Conservation (phyloP, 139 green algal genomes). For the Gonium pectorale region DNA sequence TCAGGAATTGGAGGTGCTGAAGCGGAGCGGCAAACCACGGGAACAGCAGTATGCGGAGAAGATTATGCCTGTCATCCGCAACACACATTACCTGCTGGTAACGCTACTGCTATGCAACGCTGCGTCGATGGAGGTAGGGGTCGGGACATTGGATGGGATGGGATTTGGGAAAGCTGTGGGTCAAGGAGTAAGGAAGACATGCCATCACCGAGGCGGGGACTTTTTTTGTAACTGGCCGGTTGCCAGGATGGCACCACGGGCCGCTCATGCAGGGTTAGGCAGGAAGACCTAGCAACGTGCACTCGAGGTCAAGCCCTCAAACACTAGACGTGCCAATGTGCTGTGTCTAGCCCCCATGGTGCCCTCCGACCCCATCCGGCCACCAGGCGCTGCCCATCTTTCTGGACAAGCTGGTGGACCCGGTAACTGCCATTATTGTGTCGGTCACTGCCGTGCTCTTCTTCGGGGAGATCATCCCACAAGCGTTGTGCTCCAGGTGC, state of each 20-base stretch:
- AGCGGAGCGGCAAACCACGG: slow-evolving; percentile 60
- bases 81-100: slow-evolving; percentile 64
- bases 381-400: slow-evolving; percentile 80
- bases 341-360: too few relatives aligned
- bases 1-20: slow-evolving; percentile 76
- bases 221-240: too few relatives aligned
- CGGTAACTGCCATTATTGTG: slow-evolving; percentile 76
- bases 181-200: too few relatives aligned
- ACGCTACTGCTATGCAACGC: slow-evolving; percentile 81
- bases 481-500: slow-evolving; percentile 87
- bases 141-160: neutral
- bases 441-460: slow-evolving; percentile 79
- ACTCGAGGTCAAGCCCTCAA: too few relatives aligned
- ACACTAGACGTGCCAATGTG: too few relatives aligned
- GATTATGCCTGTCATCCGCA: slow-evolving; percentile 56
- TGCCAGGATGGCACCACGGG: too few relatives aligned
- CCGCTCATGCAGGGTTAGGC: too few relatives aligned
- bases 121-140: slow-evolving; percentile 52
- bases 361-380: too few relatives aligned
- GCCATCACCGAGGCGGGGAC: too few relatives aligned
- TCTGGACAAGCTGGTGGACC: slow-evolving; percentile 78
- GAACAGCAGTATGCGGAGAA: slow-evolving; percentile 53
- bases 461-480: slow-evolving; percentile 91
- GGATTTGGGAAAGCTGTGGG: neutral
- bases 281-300: too few relatives aligned